Base-by-base conservation (phyloP, 2,329 filamentous ascomycete genomes). In the Colletotrichum acutatum region DNA sequence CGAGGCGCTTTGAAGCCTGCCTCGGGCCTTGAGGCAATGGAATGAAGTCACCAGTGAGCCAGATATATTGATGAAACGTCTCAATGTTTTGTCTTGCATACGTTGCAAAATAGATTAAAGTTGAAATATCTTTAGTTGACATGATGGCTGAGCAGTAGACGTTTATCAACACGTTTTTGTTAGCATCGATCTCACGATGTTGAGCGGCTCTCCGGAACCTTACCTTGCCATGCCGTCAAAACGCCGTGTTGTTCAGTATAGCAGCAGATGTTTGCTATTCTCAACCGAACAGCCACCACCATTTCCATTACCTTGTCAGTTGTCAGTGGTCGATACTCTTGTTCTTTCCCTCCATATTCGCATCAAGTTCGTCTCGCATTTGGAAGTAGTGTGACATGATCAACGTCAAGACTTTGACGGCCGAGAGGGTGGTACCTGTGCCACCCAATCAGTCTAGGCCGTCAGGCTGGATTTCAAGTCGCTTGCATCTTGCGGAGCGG, bases 401-500 rank as follows among this genome's bases (percentile, higher is more conserved):
- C 42, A 54, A 72, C 53, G 59, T 60, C 59, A 54, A 65, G n/a
- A 59, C 7, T 9, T 34, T 57, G 56, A 5, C 32, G 26, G 30
- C 49, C 65, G 37, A 46, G 66, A 64, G 22, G 11, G 42, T 70
- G 32, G 14, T 16, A 37, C 42, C 16, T 54, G 46, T 26, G 52
- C 16, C 14, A 37, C 16, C 70, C 70, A 72, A 69, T 64, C 54
- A 69, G 12, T 42, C 12, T n/a, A 22, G 66, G 14, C 42, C 59
- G 14, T 32, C 59, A 16, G n/a, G 30, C 22, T 64, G 46, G 30
- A n/a, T 34, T 24, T 53, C 26, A 60, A 54, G 66, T 34, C 30
- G 59, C 59, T 54, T 64, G 70, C 66, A 70, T 57, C 26, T 52
- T 37, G 59, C 66, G 66, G 66, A 63, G 70, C 70, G 70, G 70